A percentile compares a stretch with the other conserved stretches of the same genome.
Evolutionary conservation across 2,329 filamentous ascomycete genomes (phyloP).

Genomic region (Penicillium sp.): DNA sequence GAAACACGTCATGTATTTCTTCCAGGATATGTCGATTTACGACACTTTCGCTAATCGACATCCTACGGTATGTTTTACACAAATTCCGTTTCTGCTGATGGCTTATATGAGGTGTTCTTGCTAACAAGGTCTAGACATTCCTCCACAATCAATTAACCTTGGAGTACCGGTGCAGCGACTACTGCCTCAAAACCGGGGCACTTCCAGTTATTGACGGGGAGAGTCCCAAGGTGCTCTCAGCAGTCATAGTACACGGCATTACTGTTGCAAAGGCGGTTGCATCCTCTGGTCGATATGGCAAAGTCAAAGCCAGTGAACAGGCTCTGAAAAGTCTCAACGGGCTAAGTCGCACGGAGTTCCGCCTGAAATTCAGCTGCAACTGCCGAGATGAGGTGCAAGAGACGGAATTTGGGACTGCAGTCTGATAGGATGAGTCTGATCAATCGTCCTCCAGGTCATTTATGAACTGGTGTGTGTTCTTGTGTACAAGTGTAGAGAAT

Average conservation of each 20-base stretch:
- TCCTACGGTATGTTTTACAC: slow-evolving; percentile 57
- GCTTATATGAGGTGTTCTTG: not conserved
- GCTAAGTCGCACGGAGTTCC: slow-evolving; percentile 60
- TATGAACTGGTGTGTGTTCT: no score
- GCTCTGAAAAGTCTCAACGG: slow-evolving; percentile 49
- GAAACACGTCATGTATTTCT: slow-evolving; percentile 72
- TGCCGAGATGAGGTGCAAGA: slow-evolving; percentile 48
- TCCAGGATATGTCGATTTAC: slow-evolving; percentile 82
- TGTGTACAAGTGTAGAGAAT: no score
- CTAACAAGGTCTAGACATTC: slow-evolving; percentile 54
- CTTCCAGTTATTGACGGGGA: slow-evolving; percentile 49
- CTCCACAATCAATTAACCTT: slow-evolving; percentile 65
- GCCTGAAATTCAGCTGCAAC: slow-evolving; percentile 61
- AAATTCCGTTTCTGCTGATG: not conserved
- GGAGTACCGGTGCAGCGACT: slow-evolving; percentile 66
- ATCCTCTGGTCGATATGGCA: slow-evolving; percentile 71
- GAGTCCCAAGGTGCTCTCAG: slow-evolving; percentile 61
- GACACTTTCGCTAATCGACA: slow-evolving; percentile 86
- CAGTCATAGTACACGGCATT: slow-evolving; percentile 72
- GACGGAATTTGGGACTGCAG: slow-evolving; percentile 30
- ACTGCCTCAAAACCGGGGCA: slow-evolving; percentile 50
- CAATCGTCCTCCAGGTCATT: no score
- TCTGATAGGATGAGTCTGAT: slow-evolving; percentile 17
- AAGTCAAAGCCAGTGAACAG: slow-evolving; percentile 54
- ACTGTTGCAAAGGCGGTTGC: slow-evolving; percentile 64